A percentile compares a stretch with the other conserved stretches of the same genome.
phyloP scores from a whole-genome alignment of 345 rosid species.

The Garcia nutans region DNA sequence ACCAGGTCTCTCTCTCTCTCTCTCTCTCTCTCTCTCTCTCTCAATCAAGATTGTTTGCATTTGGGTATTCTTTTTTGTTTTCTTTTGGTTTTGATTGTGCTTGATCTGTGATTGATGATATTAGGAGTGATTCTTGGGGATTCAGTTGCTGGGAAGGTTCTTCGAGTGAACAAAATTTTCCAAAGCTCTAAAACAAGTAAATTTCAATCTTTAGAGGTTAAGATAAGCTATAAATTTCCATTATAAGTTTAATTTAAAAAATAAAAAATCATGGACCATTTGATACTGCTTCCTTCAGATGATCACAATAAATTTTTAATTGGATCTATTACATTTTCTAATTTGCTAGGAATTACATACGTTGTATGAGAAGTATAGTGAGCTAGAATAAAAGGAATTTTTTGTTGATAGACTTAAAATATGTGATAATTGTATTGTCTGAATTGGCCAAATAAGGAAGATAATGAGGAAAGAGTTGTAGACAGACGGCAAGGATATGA shows the following conservation, averaged over 20 bases:
- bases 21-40: not conserved
- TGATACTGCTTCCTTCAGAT: not conserved
- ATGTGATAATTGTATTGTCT: not conserved
- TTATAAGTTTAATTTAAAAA: not conserved
- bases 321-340: not conserved
- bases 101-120: not conserved
- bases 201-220: conserved; percentile 52
- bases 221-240: conserved; percentile 42
- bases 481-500: not conserved
- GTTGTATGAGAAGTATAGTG: not conserved
- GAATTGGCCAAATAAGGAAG: not conserved
- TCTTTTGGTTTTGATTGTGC: not conserved
- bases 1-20: conserved; percentile 34
- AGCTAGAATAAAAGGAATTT: no score
- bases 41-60: not conserved
- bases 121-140: conserved; percentile 38
- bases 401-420: not conserved
- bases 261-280: not conserved
- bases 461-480: not conserved
- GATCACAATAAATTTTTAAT: not conserved
- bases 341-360: not conserved
- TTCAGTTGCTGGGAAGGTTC: conserved; percentile 43
- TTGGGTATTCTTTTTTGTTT: not conserved
- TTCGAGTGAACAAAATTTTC: conserved; percentile 41
- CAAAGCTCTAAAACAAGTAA: conserved; percentile 39